Base-by-base conservation (phyloP, 2,329 filamentous ascomycete genomes). In the Trichoderma asperellum region DNA sequence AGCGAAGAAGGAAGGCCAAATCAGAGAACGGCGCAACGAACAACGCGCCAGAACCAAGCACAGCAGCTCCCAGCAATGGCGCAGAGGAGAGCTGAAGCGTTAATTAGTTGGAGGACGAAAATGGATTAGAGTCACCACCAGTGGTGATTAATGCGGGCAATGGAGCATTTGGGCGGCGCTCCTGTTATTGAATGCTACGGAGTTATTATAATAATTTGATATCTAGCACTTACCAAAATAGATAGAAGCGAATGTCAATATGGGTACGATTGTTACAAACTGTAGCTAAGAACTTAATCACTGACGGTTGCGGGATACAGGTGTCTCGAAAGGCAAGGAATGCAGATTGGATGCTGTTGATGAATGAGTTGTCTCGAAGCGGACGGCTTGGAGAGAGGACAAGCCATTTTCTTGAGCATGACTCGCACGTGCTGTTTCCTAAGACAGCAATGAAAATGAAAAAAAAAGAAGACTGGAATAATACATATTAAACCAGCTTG, bases 1-100 rank as follows among this genome's bases (percentile, higher is more conserved):
- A 78, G 73, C 74, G 77, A 64, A 74, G 75, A 70, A 76, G 73
- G 72, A 80, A 74, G 73, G 72, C 69, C 62, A 79, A 79, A 73
- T 21, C 73, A 2, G 69, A 68, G 24, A 67, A 66, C 65, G 74
- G 71, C 52, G 68, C 71, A 16, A 67, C 68, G 5, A 69, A 57
- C 1, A 58, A 73, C 34, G 73, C 57, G 2, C 69, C 72, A 58
- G 73, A 68, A 11, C 68, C 65, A 14, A 37, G 61, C 40, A 32
- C 61, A 40, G n/a, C 70, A 35, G 57, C 62, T 16, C 69, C 72
- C 56, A 70, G 57, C 12, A 55, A 70, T 16, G 70, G 64, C 32
- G 72, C 49, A 18, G 72, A 70, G 14, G 74, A 76, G 24, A 62
- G 56, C 34, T 77, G 70, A 75, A 32, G n/a, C 11, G 27, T 2